Base-by-base conservation (phyloP, 106 monocot species). In the Phalaenopsis equestris region DNA sequence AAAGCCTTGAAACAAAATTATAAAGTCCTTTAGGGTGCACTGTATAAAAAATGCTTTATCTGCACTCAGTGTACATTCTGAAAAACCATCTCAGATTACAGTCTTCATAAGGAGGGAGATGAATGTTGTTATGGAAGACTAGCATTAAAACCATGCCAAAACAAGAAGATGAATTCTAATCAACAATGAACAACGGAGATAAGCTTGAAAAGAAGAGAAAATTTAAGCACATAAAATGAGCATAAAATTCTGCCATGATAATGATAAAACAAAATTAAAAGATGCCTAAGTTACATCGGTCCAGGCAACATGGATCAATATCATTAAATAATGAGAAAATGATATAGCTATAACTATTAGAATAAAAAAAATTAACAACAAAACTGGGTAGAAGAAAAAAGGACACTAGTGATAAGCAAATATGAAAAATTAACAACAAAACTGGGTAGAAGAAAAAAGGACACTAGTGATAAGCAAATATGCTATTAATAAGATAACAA, bases 311-410 rank as follows among this genome's bases (percentile, higher is more conserved):
- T 70, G 19, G 11, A 70, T 70, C 68, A 70, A 70, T 70, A 70
- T 70, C 61, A 61, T 61, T n/a, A 61, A n/a, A 61, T 11, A 61
- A 61, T 61, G 61, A 61, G 61, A 61, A 61, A 23, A 64, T 64
- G 64, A 64, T 21, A 64, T 6, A 64, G 23, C n/a, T 21, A 21
- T 64, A 64, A 64, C 64, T 64, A 64, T 1, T 23, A 23, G 21
- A 23, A 64, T 23, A 23, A 21, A 64, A 52, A 47, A 23, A 21
- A 23, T 64, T 23, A 24, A 64, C 64, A 64, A 64, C 14, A 45
- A 64, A 21, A 64, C 5, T 64, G 23, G 64, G 19, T 64, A 64
- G 64, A 64, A 64, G 21, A 64, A 4, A 23, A 4, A 64, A 64
- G 23, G 19, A 21, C 23, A 24, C 64, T 64, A 64, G 23, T 64